Conservation (phyloP, 331 rosid genomes). For the Telfairia occidentalis region DNA sequence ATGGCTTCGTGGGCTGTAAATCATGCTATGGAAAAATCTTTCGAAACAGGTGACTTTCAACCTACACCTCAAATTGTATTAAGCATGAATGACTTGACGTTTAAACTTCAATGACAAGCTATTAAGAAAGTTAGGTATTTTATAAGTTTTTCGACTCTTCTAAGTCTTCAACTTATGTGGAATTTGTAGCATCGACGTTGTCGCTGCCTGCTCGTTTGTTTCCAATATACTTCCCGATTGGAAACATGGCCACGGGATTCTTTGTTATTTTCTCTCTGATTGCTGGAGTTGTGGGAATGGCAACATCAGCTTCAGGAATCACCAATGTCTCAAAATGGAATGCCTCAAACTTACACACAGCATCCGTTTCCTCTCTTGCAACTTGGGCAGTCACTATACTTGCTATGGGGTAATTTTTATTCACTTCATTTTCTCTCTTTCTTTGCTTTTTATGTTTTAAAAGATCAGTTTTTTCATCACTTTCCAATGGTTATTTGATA, state of each 20-base stretch:
- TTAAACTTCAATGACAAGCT: too few relatives aligned
- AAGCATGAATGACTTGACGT: too few relatives aligned
- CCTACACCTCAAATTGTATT: not conserved
- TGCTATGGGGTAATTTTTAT: constrained; percentile 67
- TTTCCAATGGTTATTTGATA: not conserved
- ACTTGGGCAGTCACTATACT: constrained; percentile 60
- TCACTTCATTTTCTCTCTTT: not conserved
- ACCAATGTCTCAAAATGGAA: constrained; percentile 39
- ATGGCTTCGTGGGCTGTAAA: constrained; percentile 81
- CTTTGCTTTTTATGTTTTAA: not conserved
- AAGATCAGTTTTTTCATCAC: not conserved
- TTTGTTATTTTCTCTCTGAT: constrained; percentile 57
- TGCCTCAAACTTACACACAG: constrained; percentile 36
- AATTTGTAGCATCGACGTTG: constrained; percentile 51
- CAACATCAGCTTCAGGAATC: constrained; percentile 59
- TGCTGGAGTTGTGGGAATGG: constrained; percentile 77
- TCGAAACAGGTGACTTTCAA: constrained; percentile 46
- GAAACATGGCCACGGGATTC: constrained; percentile 76
- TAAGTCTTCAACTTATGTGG: not conserved
- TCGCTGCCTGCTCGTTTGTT: constrained; percentile 52
- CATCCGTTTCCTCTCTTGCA: constrained; percentile 56
- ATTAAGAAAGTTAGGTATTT: not conserved
- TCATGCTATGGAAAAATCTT: constrained; percentile 60
- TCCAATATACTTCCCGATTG: constrained; percentile 76
- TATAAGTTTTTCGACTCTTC: not conserved